These are phyloP conservation scores for Leccinum pellstonianum DNA, from an alignment of 768 basidiomycete species.

Conservation along the genomic window DNA sequence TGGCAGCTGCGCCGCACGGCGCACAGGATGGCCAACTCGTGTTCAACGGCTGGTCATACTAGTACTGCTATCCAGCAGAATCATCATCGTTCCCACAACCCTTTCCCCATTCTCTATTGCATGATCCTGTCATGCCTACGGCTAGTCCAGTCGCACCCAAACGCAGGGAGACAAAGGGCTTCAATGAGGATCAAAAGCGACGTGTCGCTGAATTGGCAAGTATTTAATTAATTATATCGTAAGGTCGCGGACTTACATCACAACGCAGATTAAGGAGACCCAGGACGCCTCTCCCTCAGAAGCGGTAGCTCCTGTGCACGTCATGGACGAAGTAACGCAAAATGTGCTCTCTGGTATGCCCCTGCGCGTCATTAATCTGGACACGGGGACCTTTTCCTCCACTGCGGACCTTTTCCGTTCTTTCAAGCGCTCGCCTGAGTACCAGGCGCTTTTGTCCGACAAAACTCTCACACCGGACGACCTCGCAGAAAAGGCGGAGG, in stretches of 20 bases:
- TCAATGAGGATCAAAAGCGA: neutral
- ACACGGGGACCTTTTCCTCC: conserved; percentile 22
- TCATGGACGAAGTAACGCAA: conserved; percentile 19
- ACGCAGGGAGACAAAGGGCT: neutral
- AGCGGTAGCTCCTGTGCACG: conserved; percentile 7
- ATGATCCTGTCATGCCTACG: conserved; percentile 14
- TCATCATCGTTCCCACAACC: conserved; percentile 5
- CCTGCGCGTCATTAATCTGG: conserved; percentile 22
- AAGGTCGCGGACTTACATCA: neutral
- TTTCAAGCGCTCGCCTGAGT: conserved; percentile 18
- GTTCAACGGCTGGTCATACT: neutral
- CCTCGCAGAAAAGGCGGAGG: conserved; percentile 15
- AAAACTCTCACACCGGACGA: conserved; percentile 5
- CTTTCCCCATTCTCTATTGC: conserved; percentile 6
- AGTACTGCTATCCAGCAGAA: neutral
- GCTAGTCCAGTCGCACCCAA: conserved; percentile 1
- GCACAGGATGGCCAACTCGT: conserved; percentile 3
- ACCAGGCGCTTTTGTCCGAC: conserved; percentile 13
- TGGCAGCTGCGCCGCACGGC: conserved; percentile 4
- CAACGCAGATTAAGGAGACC: neutral
- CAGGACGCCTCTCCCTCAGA: conserved; percentile 5
- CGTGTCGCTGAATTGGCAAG: conserved; percentile 3
- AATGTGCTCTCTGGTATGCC: conserved; percentile 23
- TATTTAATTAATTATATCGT: too few relatives aligned
- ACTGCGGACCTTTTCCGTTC: conserved; percentile 14